Evolutionary conservation across 2,329 filamentous ascomycete species (phyloP).

Genomic region (Alternaria gaisen): DNA sequence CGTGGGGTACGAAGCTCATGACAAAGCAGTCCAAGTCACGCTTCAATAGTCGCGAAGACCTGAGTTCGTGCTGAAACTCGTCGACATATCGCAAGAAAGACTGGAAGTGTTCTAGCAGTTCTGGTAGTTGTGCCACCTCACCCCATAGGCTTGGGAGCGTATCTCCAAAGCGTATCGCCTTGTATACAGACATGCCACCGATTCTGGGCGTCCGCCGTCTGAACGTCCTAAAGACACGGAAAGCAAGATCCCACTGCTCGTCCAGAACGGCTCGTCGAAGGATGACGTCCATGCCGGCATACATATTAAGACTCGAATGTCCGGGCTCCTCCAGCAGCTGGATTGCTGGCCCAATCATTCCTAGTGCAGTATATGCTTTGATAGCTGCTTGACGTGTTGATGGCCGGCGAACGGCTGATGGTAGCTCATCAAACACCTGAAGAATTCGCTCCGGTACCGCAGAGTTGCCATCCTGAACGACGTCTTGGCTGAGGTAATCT

Average conservation of each 20-base stretch:
- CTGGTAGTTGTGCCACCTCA: constrained; percentile 31
- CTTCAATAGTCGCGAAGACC: constrained; percentile 22
- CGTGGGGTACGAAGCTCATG: constrained; percentile 38
- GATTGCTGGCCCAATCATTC: constrained; percentile 50
- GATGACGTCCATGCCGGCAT: constrained; percentile 42
- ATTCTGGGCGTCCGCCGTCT: constrained; percentile 14
- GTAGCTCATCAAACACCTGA: constrained; percentile 57
- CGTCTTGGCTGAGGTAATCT: constrained; percentile 37
- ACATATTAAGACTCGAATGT: constrained; percentile 6
- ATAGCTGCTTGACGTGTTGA: constrained; percentile 58
- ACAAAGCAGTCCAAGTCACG: constrained; percentile 32
- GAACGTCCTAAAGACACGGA: constrained; percentile 39
- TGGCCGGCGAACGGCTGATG: constrained; percentile 46
- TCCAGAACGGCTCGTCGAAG: constrained; percentile 41
- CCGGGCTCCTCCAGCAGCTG: constrained; percentile 54
- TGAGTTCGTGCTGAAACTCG: constrained; percentile 36
- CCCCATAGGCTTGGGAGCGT: constrained; percentile 37
- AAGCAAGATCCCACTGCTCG: constrained; percentile 48
- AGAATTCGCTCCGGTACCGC: constrained; percentile 55
- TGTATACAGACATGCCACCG: neutral
- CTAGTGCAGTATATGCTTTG: constrained; percentile 55
- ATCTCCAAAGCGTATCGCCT: constrained; percentile 17
- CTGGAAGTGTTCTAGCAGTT: constrained; percentile 34
- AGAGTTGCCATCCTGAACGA: constrained; percentile 28
- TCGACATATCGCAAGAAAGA: constrained; percentile 40